These are phyloP conservation scores for Lasiodiplodia citricola DNA, from an alignment of 2,329 filamentous ascomycete species.

Conservation along the genomic window DNA sequence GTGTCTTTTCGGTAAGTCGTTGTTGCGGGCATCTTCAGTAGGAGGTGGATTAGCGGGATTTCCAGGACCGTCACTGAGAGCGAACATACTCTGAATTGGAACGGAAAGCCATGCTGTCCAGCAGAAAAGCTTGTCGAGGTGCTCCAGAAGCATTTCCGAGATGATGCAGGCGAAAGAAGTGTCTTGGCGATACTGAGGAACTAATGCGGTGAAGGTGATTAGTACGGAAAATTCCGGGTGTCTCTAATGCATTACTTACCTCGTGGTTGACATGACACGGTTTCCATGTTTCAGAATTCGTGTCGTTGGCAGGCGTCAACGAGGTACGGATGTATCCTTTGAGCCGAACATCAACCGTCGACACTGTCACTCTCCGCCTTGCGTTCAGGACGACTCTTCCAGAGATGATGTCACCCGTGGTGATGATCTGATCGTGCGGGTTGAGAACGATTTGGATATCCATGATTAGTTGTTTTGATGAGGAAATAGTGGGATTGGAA, in stretches of 20 bases:
- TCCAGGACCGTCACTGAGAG: too few species aligned
- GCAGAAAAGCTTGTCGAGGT: not conserved
- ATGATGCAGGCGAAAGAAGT: not conserved
- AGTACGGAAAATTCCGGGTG: not conserved
- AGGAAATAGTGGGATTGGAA: not conserved
- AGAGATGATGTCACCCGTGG: slow-evolving; percentile 5
- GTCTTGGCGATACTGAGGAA: slow-evolving; percentile 4
- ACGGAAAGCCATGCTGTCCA: not conserved
- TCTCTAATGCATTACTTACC: not conserved
- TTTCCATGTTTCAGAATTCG: not conserved
- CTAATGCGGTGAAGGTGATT: not conserved
- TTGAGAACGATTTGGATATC: slow-evolving; percentile 5
- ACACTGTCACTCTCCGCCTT: not conserved
- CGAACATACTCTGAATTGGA: not conserved
- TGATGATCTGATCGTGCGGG: not conserved
- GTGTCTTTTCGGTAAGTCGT: slow-evolving; percentile 1
- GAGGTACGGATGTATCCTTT: slow-evolving; percentile 4
- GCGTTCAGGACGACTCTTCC: not conserved
- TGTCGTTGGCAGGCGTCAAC: not conserved
- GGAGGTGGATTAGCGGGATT: not conserved
- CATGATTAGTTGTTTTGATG: not conserved
- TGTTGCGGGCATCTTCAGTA: not conserved
- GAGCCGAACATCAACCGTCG: not conserved
- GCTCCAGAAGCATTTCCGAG: not conserved
- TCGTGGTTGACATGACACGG: slow-evolving; percentile 11